Percentiles rank a stretch among this genome's conserved stretches.
These are phyloP conservation scores for Yamadazyma akitaensis DNA, from an alignment of 805 yeast species.

Conservation along the genomic window DNA sequence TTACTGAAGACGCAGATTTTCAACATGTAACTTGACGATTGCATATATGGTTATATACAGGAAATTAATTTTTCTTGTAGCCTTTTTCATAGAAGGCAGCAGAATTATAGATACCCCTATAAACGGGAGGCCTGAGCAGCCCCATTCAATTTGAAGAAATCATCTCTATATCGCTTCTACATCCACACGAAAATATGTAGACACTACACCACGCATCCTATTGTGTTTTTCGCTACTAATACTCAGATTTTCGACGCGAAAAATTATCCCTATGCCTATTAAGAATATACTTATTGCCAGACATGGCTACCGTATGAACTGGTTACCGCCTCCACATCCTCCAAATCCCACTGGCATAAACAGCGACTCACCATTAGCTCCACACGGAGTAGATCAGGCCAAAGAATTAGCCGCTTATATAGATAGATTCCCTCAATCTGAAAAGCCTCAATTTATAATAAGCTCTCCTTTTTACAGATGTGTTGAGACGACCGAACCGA, in stretches of 20 bases:
- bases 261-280: conserved; percentile 30
- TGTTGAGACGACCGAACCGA: conserved; percentile 73
- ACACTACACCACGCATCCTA: not conserved
- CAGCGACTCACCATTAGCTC: conserved; percentile 84
- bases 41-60: too few species aligned
- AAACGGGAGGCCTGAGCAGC: too few species aligned
- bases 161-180: not conserved
- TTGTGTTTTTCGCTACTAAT: not conserved
- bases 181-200: not conserved
- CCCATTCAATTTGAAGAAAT: too few species aligned
- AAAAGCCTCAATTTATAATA: conserved; percentile 68
- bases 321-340: conserved; percentile 72
- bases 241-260: not conserved
- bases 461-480: conserved; percentile 90
- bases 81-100: too few species aligned
- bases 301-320: conserved; percentile 89
- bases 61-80: too few species aligned
- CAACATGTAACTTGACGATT: too few species aligned
- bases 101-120: too few species aligned
- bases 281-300: conserved; percentile 67
- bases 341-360: conserved; percentile 86
- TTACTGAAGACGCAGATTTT: too few species aligned
- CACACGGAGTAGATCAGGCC: conserved; percentile 87
- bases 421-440: conserved; percentile 26
- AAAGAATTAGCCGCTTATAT: conserved; percentile 67